Evolutionary conservation across 805 yeast species (phyloP), one percentile per base, ranked within the genome.

Genomic region (Candida multigemmis): DNA sequence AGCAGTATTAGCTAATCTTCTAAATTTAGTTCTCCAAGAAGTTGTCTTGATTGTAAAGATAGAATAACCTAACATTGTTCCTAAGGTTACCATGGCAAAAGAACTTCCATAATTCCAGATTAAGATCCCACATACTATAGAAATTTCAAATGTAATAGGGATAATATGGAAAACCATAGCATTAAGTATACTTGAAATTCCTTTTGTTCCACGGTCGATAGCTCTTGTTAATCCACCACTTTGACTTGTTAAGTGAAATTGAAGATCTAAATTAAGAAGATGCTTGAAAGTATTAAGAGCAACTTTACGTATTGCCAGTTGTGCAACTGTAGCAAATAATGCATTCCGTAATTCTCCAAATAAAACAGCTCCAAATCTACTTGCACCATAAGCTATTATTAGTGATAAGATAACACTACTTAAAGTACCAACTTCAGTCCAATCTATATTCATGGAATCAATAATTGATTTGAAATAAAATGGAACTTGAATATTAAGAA

Each of bases 121-220:
- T 39, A 91, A 61, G 23, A 91, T 81, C 31, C 96, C 95, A 48
- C 96, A 83, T 8, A 91, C 98, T 30, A 91, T 78, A 3, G 82
- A 69, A 28, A 91, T 91, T 50, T 91, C 98, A 48, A 91, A 81
- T 3, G 93, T 68, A 21, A 89, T 81, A 6, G 98, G 98, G 18
- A 89, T 62, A 19, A 91, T 87, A 50, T 91, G 97, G 61, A 91
- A 89, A n/a, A 91, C 95, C 94, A 89, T 83, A 2, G 97, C 95
- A 19, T 83, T 75, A 24, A 91, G 60, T 4, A 91, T 96, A 42
- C 82, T 87, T 8, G 93, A 78, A 28, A 91, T 89, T 60, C 98
- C 98, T 43, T 91, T 89, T 1, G 97, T 89, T 51, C 98, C 98
- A 37, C 98, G 66, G 45, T 91, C 98, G 44, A 91, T 91, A 2